phyloP scores from a whole-genome alignment of 768 basidiomycete species.

The Pluteus cervinus region DNA sequence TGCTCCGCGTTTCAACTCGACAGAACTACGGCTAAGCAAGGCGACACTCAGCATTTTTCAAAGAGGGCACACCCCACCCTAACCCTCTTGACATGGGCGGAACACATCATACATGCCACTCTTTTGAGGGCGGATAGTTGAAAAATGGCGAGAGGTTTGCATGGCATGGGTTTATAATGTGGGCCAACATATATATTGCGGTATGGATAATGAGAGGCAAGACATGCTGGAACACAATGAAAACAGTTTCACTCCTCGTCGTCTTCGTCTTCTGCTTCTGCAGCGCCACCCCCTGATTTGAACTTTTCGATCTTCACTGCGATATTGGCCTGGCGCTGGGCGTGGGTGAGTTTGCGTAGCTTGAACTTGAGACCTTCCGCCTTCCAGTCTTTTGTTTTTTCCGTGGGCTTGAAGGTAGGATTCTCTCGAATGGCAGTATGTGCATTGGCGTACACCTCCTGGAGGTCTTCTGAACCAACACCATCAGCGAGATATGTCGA shows the following conservation, averaged over 20 bases:
- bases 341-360: constrained; percentile 61
- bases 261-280: constrained; percentile 51
- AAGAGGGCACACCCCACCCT: constrained; percentile 17
- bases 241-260: constrained; percentile 47
- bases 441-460: constrained; percentile 90
- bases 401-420: constrained; percentile 82
- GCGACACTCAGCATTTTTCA: constrained; percentile 35
- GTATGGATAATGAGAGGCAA: constrained; percentile 9
- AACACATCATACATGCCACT: constrained; percentile 37
- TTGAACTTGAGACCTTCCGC: constrained; percentile 73
- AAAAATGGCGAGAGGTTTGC: not conserved
- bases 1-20: constrained; percentile 56
- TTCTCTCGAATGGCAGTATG: constrained; percentile 96
- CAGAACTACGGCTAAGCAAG: constrained; percentile 32
- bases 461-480: constrained; percentile 92
- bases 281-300: constrained; percentile 59
- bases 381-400: constrained; percentile 91
- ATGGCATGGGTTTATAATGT: not conserved
- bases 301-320: constrained; percentile 88
- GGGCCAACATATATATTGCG: constrained; percentile 4
- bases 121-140: constrained; percentile 4
- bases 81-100: constrained; percentile 50
- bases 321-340: constrained; percentile 75
- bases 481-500: constrained; percentile 92
- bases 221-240: constrained; percentile 11